Conservation (phyloP, 2,329 filamentous ascomycete species). For the Phialophora chinensis region DNA sequence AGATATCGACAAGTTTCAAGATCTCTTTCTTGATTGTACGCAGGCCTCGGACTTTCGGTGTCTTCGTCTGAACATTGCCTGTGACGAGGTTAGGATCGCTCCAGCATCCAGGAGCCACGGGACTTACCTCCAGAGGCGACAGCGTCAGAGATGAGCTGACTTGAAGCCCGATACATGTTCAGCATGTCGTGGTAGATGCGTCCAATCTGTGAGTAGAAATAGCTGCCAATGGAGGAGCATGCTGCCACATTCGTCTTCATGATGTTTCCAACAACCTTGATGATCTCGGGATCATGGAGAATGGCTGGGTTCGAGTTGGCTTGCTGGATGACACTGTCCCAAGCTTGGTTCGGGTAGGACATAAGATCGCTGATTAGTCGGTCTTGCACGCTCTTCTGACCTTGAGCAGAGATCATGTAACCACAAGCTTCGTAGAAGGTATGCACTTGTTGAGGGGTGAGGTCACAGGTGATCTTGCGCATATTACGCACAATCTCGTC, state of each 20-base stretch:
- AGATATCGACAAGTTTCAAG: conserved; percentile 95
- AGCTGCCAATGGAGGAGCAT: conserved; percentile 92
- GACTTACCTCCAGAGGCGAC: conserved; percentile 78
- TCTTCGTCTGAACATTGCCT: conserved; percentile 94
- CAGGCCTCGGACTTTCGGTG: conserved; percentile 91
- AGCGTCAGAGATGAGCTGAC: conserved; percentile 90
- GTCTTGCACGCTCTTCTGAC: conserved; percentile 92
- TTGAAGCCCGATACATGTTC: conserved; percentile 98
- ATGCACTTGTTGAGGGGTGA: conserved; percentile 95
- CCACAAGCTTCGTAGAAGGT: conserved; percentile 99
- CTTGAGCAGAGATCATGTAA: conserved; percentile 98
- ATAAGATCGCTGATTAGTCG: conserved; percentile 89
- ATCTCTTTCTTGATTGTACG: conserved; percentile 99
- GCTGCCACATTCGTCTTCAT: conserved; percentile 99
- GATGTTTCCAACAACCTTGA: conserved; percentile 98
- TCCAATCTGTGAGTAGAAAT: conserved; percentile 98
- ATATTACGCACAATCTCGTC: conserved; percentile 97
- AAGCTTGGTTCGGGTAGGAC: conserved; percentile 89
- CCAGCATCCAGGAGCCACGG: conserved; percentile 4
- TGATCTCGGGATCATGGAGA: conserved; percentile 89
- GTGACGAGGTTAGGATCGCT: conserved; percentile 34
- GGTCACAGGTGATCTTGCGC: conserved; percentile 91
- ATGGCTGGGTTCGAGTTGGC: conserved; percentile 85
- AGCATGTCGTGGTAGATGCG: conserved; percentile 98
- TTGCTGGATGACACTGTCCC: conserved; percentile 91